Conservation (phyloP, 2,329 filamentous ascomycete genomes). For the Phaeoacremonium minimum region DNA sequence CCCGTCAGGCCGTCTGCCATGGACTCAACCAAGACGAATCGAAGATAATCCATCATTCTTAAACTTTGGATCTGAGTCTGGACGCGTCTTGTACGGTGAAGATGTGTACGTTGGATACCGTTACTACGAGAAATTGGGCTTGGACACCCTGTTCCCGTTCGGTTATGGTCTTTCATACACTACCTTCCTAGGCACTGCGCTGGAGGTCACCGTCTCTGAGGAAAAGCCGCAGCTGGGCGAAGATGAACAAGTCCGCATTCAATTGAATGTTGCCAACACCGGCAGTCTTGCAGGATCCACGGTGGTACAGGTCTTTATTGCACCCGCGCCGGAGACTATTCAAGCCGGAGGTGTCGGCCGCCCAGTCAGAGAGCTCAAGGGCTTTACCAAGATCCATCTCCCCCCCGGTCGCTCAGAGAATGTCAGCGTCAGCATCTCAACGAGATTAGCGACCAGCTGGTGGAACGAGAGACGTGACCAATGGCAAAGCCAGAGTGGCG, state of each 20-base stretch:
- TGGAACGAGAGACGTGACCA: background rate
- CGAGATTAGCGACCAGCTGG: background rate
- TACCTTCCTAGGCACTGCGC: background rate
- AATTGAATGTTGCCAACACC: constrained; percentile 41
- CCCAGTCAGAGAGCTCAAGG: constrained; percentile 36
- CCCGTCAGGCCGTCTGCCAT: constrained; percentile 67
- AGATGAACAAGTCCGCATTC: background rate
- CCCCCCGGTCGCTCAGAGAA: constrained; percentile 21
- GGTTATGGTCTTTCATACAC: constrained; percentile 36
- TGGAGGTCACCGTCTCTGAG: background rate
- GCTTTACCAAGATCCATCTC: constrained; percentile 35
- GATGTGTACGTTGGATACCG: constrained; percentile 47
- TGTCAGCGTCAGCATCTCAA: background rate
- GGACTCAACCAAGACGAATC: constrained; percentile 64
- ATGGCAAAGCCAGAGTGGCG: background rate
- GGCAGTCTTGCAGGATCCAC: constrained; percentile 17
- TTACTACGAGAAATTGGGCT: constrained; percentile 45
- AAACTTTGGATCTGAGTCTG: constrained; percentile 68
- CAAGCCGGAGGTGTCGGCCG: too few species aligned
- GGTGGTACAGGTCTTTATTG: constrained; percentile 24
- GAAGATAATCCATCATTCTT: constrained; percentile 73
- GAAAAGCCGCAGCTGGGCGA: background rate
- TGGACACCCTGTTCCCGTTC: constrained; percentile 49
- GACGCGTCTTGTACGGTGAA: constrained; percentile 65
- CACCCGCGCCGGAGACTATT: constrained; percentile 15